Conservation (phyloP, 768 basidiomycete genomes). For the Sarcomyxa edulis region DNA sequence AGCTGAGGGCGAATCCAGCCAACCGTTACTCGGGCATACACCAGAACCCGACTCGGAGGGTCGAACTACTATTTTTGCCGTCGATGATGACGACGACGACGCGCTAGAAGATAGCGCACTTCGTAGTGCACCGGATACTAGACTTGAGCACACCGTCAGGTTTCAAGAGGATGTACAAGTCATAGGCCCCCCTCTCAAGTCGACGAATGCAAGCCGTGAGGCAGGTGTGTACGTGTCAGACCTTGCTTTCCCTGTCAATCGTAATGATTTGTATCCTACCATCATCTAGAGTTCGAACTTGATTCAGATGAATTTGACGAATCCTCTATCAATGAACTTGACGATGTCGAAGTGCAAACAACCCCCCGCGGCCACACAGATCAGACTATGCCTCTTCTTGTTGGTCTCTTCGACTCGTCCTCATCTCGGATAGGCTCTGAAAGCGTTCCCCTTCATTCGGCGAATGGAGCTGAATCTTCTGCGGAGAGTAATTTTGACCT, state of each 20-base stretch:
- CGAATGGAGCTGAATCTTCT: constrained; percentile 24
- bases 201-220: constrained; percentile 74
- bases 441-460: constrained; percentile 38
- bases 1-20: constrained; percentile 36
- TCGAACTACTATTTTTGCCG: constrained; percentile 43
- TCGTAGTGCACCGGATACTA: constrained; percentile 23
- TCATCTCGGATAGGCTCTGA: constrained; percentile 54
- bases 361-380: constrained; percentile 35
- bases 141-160: constrained; percentile 45
- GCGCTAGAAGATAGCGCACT: constrained; percentile 31
- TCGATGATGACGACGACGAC: constrained; percentile 51
- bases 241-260: constrained; percentile 7
- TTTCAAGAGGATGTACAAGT: constrained; percentile 69
- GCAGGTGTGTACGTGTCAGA: constrained; percentile 55
- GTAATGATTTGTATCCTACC: no score
- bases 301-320: constrained; percentile 82
- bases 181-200: constrained; percentile 63
- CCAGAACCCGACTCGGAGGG: constrained; percentile 33
- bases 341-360: constrained; percentile 22
- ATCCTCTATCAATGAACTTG: constrained; percentile 18
- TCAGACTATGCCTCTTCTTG: constrained; percentile 69
- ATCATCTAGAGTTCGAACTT: constrained; percentile 66
- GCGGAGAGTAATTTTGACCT: constrained; percentile 49
- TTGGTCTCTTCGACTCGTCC: constrained; percentile 70
- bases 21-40: constrained; percentile 52